Evolutionary conservation across 2,329 filamentous ascomycete genomes (phyloP), one percentile per base, ranked within the genome.

Genomic region (Chaetomiaceae sp.): DNA sequence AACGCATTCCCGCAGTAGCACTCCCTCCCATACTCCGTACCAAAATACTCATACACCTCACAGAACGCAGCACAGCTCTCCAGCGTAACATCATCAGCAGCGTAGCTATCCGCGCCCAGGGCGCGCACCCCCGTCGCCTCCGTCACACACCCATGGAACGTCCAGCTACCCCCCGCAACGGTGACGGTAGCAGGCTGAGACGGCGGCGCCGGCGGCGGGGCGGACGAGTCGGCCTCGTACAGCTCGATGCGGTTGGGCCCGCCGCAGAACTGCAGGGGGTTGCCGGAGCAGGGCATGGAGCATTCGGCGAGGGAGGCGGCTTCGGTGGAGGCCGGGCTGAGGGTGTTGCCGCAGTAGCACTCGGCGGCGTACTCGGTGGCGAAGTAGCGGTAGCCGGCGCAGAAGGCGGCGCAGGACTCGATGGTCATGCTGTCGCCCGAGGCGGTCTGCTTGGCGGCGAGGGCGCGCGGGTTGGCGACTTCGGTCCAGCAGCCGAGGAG

Each of bases 361-460:
- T 78, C 74, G 34, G 70, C 66, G 4, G 74, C 71, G 58, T 74
- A 78, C 56, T 79, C 74, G 5, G 74, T 71, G 5, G 71, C 76
- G 64, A 72, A 77, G 59, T 73, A 78, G 38, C 65, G 64, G 62
- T 69, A 76, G 1, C 63, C 66, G 3, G 63, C 66, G 63, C 74
- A 78, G 59, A 69, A 73, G 3, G 55, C 54, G 62, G 70, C 67
- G 61, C 75, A 78, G 47, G 60, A 66, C 46, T 76, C 72, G 12
- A 76, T 61, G 1, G 74, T 77, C 74, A 77, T 77, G 35, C 62
- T 62, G 19, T 47, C 41, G 34, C 72, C 70, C 50, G 73, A 71
- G 17, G 66, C 68, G 48, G 69, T 71, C 3, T 63, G 58, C 9
- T 63, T 65, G 23, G 63, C 70, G 10, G 53, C 49, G 4, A 79